These are phyloP conservation scores for Solanum medicagineum DNA, from an alignment of 257 asterid genomes.

Conservation along the genomic window DNA sequence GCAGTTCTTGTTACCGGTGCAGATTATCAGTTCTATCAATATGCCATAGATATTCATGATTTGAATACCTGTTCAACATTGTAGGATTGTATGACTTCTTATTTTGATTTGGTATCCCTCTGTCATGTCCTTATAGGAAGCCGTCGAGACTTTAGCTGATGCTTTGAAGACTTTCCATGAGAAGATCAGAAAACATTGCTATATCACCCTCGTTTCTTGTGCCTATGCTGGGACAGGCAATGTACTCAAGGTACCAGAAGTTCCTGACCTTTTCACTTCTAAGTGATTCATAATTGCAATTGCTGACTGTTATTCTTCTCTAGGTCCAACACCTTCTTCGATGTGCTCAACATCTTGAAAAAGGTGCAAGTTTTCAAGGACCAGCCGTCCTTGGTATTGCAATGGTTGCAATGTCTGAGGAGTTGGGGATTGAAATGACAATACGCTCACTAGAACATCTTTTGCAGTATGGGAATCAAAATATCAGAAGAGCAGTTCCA, in stretches of 20 bases:
- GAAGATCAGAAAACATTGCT: slow-evolving; percentile 73
- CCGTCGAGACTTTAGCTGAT: slow-evolving; percentile 76
- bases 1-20: not conserved
- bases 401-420: slow-evolving; percentile 98
- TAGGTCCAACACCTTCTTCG: slow-evolving; percentile 93
- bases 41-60: not conserved
- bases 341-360: slow-evolving; percentile 86
- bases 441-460: slow-evolving; percentile 96
- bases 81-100: not conserved
- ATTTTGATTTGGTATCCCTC: not conserved
- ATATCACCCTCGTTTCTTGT: slow-evolving; percentile 80
- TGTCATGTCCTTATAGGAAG: slow-evolving; percentile 40
- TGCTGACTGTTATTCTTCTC: slow-evolving; percentile 11
- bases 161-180: slow-evolving; percentile 76
- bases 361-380: slow-evolving; percentile 78
- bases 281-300: not conserved
- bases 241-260: slow-evolving; percentile 61
- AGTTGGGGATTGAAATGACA: slow-evolving; percentile 90
- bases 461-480: slow-evolving; percentile 89
- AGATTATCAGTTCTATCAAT: not conserved
- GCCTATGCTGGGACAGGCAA: slow-evolving; percentile 98
- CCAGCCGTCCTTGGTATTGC: slow-evolving; percentile 96
- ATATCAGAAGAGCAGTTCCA: slow-evolving; percentile 82
- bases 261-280: not conserved
- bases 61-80: not conserved